These are phyloP conservation scores for Chlorella ohadii DNA, from an alignment of 139 green algal genomes.

Conservation along the genomic window DNA sequence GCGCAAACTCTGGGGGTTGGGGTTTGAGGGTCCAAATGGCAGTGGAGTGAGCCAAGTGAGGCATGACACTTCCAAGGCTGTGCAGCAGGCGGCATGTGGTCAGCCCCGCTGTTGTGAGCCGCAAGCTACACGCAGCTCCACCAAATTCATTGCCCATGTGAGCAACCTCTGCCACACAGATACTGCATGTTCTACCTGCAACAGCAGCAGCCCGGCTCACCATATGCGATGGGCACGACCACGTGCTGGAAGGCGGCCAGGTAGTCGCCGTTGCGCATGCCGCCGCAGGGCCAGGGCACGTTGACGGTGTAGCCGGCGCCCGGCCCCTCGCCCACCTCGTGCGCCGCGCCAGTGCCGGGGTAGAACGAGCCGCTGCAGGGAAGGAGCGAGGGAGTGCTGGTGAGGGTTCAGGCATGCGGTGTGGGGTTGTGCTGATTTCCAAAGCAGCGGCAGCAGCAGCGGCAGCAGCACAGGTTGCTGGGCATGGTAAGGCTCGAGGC, in stretches of 20 bases:
- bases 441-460: no score
- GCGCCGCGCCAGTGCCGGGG: constrained; percentile 39
- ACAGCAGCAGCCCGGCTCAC: constrained; percentile 15
- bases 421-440: no score
- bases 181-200: no score
- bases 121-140: no score
- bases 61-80: no score
- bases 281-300: constrained; percentile 60
- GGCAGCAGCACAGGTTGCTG: no score
- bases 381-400: neutral
- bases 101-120: no score
- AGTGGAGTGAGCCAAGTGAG: neutral
- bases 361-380: constrained; percentile 43
- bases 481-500: no score
- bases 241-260: constrained; percentile 73
- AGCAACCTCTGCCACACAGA: no score
- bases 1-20: constrained; percentile 63
- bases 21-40: no score
- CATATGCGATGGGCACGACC: constrained; percentile 73
- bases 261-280: constrained; percentile 64
- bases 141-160: no score
- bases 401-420: neutral
- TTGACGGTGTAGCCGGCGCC: constrained; percentile 79
- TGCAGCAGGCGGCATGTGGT: neutral
- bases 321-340: constrained; percentile 40